Base-by-base conservation (phyloP, 1,139 yeast genomes). In the Kluyveromyces sp. region DNA sequence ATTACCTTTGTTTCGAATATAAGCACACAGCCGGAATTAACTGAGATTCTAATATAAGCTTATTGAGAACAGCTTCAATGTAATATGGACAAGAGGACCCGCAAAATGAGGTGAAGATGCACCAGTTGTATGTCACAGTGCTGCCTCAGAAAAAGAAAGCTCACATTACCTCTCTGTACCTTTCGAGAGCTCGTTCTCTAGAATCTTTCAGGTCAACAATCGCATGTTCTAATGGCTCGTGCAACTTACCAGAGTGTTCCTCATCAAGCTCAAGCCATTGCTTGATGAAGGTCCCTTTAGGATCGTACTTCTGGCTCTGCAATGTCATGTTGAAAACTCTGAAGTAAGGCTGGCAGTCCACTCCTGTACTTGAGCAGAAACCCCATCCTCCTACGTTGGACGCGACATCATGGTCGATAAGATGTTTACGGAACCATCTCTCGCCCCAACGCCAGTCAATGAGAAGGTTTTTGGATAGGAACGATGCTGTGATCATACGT, bases 331-430 rank as follows among this genome's bases (percentile, higher is more conserved):
- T 76, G 57, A 77, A 73, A 16, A 75, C 70, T 29, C 80, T 63
- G 54, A 75, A 75, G 63, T 73, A 75, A 1, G 81, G 80, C 53
- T 75, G 80, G 1, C 77, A 73, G 51, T 74, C 77, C 13, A 72
- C 69, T 0, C 78, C 78, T 2, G 73, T 70, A 44, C 75, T 67
- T 2, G 77, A 67, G 41, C 73, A 63, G 55, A 74, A 74, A 1
- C 77, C 77, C 82, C 81, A 77, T 1, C 81, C 81, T 3, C 77
- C 78, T 42, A 71, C 68, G 53, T 77, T 77, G 40, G 77, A 73
- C 25, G 76, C 68, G 50, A 74, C 68, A 53, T 77, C 82, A 17
- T 73, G 73, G 54, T 77, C 82, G 2, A 75, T 58, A 38, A 77
- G 61, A 46, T 68, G 67, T 47, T 67, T 67, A 56, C 71, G 65